Evolutionary conservation across 108 stramenopile genomes (phyloP), one percentile per base, ranked within the genome.

Genomic region (Asterionellopsis glacialis): DNA sequence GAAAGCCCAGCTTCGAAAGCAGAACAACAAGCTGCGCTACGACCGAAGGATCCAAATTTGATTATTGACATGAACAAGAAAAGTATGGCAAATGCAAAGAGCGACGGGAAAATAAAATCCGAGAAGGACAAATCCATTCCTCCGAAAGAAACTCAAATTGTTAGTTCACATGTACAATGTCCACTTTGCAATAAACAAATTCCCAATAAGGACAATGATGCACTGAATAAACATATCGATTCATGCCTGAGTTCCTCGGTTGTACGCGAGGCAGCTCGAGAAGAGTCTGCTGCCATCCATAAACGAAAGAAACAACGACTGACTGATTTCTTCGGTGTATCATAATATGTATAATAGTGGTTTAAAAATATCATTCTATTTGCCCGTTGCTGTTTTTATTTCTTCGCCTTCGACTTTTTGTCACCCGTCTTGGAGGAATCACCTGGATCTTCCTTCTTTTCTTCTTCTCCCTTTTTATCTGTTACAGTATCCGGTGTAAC

Each of bases 211-310:
- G 33, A 81, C 40, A 84, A 90, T 66, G 57, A 16, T 33, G 51
- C 19, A 24, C 45, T 86, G 44, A 90, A 90, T 69, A 39, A 49
- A n/a, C 88, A 90, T 57, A 65, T 90, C 45, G 88, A 90, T 63
- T 48, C 70, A 13, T 90, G 88, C 42, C 72, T 90, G 18, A 83
- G 70, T 67, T 71, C 72, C 14, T 38, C 70, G 13, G 67, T 75
- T 39, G 77, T 89, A 0, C 76, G 77, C 15, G 43, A 72, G 51
- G 63, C 69, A 19, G 67, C 79, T 2, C 66, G 65, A 48, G 81
- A 85, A 53, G 76, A 64, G 38, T 59, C 72, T 27, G 40, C 45
- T 27, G 57, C 21, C 25, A 44, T 28, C 33, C 49, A 48, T 16
- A 57, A 59, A 50, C 62, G 63, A 38, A 63, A 63, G 67, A 78